Percentiles rank a stretch among this genome's conserved stretches.
Conservation (phyloP, 2,329 filamentous ascomycete species). For the Penicillium oxalicum region DNA sequence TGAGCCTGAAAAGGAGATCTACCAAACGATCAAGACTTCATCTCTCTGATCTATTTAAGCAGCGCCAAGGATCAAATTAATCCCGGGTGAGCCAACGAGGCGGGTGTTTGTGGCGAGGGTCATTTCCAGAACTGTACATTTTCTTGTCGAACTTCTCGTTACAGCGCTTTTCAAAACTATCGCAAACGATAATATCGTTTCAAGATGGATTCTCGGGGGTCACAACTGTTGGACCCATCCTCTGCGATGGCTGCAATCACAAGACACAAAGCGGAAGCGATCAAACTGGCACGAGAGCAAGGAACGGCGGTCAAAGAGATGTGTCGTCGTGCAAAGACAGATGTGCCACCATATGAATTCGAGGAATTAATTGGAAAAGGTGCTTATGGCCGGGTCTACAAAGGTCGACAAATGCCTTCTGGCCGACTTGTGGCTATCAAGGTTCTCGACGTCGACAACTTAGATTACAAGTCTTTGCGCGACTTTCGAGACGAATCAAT, state of each 20-base stretch:
- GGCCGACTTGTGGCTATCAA: constrained; percentile 46
- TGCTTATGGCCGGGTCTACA: constrained; percentile 48
- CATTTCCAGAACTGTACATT: not conserved
- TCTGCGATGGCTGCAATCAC: constrained; percentile 42
- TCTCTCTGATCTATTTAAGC: constrained; percentile 1
- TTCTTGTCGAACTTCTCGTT: no score
- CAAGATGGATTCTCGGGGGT: constrained; percentile 29
- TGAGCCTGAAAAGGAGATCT: not conserved
- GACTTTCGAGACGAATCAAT: constrained; percentile 46
- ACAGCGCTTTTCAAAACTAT: not conserved
- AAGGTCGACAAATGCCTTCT: constrained; percentile 38
- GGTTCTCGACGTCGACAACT: constrained; percentile 46
- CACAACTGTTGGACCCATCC: constrained; percentile 36
- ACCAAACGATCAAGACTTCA: not conserved
- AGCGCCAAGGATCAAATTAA: not conserved
- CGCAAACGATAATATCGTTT: constrained; percentile 1
- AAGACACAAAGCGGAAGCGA: constrained; percentile 45
- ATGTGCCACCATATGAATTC: constrained; percentile 44
- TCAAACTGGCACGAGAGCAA: constrained; percentile 43
- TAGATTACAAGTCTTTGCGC: constrained; percentile 44
- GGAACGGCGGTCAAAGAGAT: constrained; percentile 42
- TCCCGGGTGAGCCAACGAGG: not conserved
- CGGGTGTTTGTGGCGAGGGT: not conserved
- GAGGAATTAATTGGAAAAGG: constrained; percentile 49
- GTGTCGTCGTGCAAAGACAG: constrained; percentile 41